Evolutionary conservation across 2,329 filamentous ascomycete genomes (phyloP), one percentile per base, ranked within the genome.

Genomic region (Arthrocladium fulminans): DNA sequence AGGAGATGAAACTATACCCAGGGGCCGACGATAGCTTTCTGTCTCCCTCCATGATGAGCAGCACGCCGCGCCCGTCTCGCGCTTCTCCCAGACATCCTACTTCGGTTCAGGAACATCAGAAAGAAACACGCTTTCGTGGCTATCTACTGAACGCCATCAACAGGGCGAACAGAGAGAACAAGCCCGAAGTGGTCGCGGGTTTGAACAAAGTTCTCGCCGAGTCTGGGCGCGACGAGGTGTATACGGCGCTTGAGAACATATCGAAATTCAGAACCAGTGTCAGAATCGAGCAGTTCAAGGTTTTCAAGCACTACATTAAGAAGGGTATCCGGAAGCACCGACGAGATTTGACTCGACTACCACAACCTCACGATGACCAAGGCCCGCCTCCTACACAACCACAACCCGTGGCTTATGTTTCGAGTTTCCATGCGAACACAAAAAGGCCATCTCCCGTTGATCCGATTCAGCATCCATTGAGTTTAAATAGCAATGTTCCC

Each of bases 251-350:
- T 17, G 57, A 59, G 35, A 55, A 52, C 10, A 49, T 59, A 29
- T 40, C 53, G 23, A 49, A 55, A 44, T 45, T 54, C n/a, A 54
- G 50, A 22, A 49, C 54, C 13, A 27, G 34, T 17, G 44, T 47
- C n/a, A 54, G 38, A n/a, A n/a, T 50, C n/a, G 50, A 51, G 25
- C 57, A 59, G 29, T 54, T 57, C 32, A 53, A 50, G 47, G 43
- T 51, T n/a, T 59, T 59, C 49, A 57, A 57, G 42, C 52, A 54
- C 25, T 56, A 57, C 47, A 57, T 59, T 47, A 59, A 59, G 51
- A 51, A 51, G 27, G 57, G 57, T 27, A 46, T 57, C 38, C 56
- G 56, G 25, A 45, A 47, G 22, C 47, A 56, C 40, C 47, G 51
- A 38, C 30, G 24, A 17, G 27, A 24, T 13, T 48, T 17, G 15